Conservation (phyloP, 345 rosid genomes). For the Corchorus capsularis region DNA sequence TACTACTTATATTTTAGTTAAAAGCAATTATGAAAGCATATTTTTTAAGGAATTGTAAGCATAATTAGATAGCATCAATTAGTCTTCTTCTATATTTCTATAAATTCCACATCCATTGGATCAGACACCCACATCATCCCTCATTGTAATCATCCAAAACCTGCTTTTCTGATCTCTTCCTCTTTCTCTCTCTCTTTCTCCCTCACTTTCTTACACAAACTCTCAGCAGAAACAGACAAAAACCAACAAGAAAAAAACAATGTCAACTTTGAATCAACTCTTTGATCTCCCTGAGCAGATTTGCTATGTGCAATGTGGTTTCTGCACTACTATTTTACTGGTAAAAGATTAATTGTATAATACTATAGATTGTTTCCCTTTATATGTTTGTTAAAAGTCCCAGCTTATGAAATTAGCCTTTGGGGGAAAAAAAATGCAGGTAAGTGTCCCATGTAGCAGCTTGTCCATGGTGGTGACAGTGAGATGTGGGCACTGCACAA, state of each 20-base stretch:
- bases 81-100: conserved; percentile 15
- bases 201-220: conserved; percentile 28
- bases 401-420: background rate
- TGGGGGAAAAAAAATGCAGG: conserved; percentile 38
- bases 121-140: conserved; percentile 25
- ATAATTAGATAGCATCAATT: conserved; percentile 19
- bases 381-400: background rate
- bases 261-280: conserved; percentile 65
- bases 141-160: background rate
- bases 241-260: conserved; percentile 13
- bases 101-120: conserved; percentile 22
- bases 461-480: conserved; percentile 86
- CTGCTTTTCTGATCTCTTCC: conserved; percentile 3
- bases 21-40: conserved; percentile 11
- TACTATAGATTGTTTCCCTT: background rate
- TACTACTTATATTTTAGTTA: conserved; percentile 27
- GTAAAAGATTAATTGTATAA: conserved; percentile 33
- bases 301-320: conserved; percentile 96
- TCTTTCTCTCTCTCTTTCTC: conserved; percentile 14
- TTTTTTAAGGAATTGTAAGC: background rate
- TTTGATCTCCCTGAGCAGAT: conserved; percentile 89
- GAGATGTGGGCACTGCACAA: conserved; percentile 95
- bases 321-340: conserved; percentile 87
- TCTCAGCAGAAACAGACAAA: conserved; percentile 4
- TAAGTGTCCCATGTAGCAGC: conserved; percentile 89